phyloP scores from a whole-genome alignment of 139 green algal species.

The Dunaliella sp. region DNA sequence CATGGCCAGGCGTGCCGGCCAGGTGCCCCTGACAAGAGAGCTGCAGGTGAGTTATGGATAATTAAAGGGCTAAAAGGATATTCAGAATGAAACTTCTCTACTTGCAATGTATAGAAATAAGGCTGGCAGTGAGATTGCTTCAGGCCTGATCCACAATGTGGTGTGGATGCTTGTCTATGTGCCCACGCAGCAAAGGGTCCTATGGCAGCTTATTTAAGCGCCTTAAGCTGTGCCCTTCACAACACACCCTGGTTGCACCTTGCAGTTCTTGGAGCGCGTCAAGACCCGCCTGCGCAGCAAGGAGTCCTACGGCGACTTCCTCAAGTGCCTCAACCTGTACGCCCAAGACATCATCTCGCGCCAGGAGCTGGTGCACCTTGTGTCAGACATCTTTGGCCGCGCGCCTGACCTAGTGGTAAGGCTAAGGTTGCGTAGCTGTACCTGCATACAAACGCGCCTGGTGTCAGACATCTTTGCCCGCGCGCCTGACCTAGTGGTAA shows the following conservation, averaged over 20 bases:
- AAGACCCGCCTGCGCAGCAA: conserved; percentile 66
- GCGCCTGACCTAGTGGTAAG: conserved; percentile 80
- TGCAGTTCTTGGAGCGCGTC: conserved; percentile 66
- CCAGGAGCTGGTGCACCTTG: conserved; percentile 77
- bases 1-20: background rate
- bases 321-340: conserved; percentile 96
- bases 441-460: no score
- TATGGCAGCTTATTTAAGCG: no score
- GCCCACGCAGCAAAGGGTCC: no score
- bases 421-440: no score
- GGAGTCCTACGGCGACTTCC: conserved; percentile 91
- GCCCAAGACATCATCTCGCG: conserved; percentile 88
- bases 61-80: no score
- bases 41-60: conserved; percentile 23
- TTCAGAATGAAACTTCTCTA: no score
- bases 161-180: no score
- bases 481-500: conserved; percentile 80
- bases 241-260: no score
- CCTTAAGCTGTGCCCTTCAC: background rate
- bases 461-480: conserved; percentile 85
- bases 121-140: no score
- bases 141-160: no score
- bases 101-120: no score
- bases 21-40: background rate
- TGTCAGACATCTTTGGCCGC: conserved; percentile 84